A percentile compares a stretch with the other conserved stretches of the same genome.
Conservation (phyloP, 345 rosid genomes). For the Cardamine chenopodiifolia region DNA sequence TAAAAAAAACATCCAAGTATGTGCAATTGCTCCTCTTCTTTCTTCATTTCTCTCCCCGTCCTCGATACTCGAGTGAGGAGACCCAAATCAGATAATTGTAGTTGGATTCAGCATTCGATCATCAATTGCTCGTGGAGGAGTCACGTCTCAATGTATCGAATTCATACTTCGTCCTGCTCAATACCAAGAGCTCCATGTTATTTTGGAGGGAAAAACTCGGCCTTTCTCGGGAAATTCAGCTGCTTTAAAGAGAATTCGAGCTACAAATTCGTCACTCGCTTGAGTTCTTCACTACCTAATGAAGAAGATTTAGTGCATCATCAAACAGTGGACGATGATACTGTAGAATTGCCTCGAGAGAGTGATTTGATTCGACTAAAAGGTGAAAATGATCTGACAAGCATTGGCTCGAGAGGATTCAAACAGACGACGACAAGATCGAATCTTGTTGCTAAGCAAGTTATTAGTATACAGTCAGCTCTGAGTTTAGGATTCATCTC, state of each 20-base stretch:
- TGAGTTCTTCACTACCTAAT: constrained; percentile 19
- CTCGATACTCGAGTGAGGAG: constrained; percentile 19
- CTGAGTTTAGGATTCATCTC: constrained; percentile 75
- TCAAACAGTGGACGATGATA: constrained; percentile 10
- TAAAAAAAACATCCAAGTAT: constrained; percentile 17
- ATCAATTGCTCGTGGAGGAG: not conserved
- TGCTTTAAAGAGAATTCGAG: constrained; percentile 44
- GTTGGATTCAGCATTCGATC: constrained; percentile 6
- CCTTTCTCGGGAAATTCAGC: constrained; percentile 44
- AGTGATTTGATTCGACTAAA: constrained; percentile 36
- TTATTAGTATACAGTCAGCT: constrained; percentile 74
- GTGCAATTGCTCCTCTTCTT: constrained; percentile 46
- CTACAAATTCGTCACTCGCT: constrained; percentile 19
- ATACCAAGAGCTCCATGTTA: not conserved
- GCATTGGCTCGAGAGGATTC: constrained; percentile 42
- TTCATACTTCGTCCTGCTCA: not conserved
- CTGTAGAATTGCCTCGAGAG: constrained; percentile 10
- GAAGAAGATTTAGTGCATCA: constrained; percentile 25
- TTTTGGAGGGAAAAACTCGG: not conserved
- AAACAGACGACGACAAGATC: constrained; percentile 62
- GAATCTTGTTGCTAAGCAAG: constrained; percentile 81
- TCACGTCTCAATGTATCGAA: not conserved
- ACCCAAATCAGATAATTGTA: not conserved
- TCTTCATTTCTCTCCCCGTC: constrained; percentile 31
- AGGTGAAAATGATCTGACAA: constrained; percentile 11